These are phyloP conservation scores for Yamadazyma nakazawae DNA, from an alignment of 805 yeast genomes.

Conservation along the genomic window DNA sequence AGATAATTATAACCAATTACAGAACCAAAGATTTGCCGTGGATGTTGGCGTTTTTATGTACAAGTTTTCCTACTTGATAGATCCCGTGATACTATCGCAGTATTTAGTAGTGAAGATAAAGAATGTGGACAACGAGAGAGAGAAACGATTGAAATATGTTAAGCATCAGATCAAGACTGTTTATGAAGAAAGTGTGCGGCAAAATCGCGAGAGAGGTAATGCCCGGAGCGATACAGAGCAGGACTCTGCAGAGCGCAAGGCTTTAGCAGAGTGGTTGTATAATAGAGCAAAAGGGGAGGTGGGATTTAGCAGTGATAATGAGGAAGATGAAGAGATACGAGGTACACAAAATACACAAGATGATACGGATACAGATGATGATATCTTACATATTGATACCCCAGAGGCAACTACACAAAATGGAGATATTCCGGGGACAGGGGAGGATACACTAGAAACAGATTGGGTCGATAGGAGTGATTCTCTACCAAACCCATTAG, in stretches of 20 bases:
- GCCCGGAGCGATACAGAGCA: not conserved
- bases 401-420: not conserved
- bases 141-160: slow-evolving; percentile 1
- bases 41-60: slow-evolving; percentile 1
- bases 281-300: not conserved
- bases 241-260: not conserved
- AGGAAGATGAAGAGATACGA: not conserved
- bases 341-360: not conserved
- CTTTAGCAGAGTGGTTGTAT: not conserved
- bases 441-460: too few species aligned
- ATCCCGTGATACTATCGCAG: slow-evolving; percentile 1
- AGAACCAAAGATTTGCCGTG: not conserved
- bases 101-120: not conserved
- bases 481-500: not conserved
- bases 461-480: too few species aligned
- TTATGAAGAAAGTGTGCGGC: not conserved
- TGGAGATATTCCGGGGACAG: not conserved
- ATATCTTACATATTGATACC: not conserved
- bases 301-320: not conserved
- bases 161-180: slow-evolving; percentile 1
- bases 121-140: slow-evolving; percentile 1
- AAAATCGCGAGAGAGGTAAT: not conserved
- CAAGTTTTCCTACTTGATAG: not conserved
- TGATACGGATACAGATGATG: not conserved
- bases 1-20: not conserved